Evolutionary conservation across 2,329 filamentous ascomycete species (phyloP), one percentile per base, ranked within the genome.

Genomic region (Paecilomyces dactylethromorphus): DNA sequence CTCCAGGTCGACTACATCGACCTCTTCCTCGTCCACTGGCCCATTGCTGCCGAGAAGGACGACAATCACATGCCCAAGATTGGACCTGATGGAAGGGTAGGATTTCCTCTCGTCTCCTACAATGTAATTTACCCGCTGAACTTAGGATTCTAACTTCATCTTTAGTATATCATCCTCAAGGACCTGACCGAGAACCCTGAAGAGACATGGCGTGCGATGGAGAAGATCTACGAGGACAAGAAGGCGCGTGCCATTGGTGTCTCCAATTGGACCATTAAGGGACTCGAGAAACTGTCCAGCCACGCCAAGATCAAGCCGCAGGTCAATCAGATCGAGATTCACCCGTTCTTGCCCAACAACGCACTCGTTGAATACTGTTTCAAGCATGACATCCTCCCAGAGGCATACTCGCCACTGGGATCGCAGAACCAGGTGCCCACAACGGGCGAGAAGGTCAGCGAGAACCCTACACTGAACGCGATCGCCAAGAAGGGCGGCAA

Each of bases 1-100:
- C 82, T 91, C n/a, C 79, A 81, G 15, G 75, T 89, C 26, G 84
- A 88, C 63, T 90, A 91, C 68, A 82, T 92, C 10, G 88, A 92
- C 71, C 80, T 90, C 53, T 91, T 89, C 73, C 73, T 84, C 49
- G 69, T 83, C 13, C 81, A 83, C 72, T 82, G 78, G 71, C 80
- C 80, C 26, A 76, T 79, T 65, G 75, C 76, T 11, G 73, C 80
- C 12, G 81, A 84, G 76, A 80, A 78, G 69, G 75, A 83, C 24
- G 66, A 71, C 72, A 64, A 76, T 74, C 64, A 71, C 71, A 70
- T 75, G 68, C 79, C 79, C 57, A 79, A 79, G 71, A 70, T 82
- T 60, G 80, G 79, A 53, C 66, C 77, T 53, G 78, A 83, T 71
- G 80, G 79, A 58, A 82, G 82, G 74, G 78, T 81, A 69, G 56